Percentiles rank a stretch among this genome's conserved stretches.
Evolutionary conservation across 2,329 filamentous ascomycete genomes (phyloP).

Genomic region (Ascocoryne sarcoides): DNA sequence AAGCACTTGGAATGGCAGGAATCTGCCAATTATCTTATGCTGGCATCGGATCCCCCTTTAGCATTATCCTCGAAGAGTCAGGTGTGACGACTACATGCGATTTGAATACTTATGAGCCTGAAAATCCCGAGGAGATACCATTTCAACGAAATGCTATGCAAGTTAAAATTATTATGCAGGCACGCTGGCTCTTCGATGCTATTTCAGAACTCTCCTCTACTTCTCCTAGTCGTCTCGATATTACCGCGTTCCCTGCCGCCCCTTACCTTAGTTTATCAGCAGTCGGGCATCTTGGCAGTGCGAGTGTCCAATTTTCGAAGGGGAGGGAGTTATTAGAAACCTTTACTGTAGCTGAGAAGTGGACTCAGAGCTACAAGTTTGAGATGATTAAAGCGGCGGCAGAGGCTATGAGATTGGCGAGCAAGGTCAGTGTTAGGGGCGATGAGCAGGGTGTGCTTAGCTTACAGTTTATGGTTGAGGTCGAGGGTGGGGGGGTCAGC

Average conservation of each 20-base stretch:
- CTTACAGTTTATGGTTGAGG: conserved; percentile 91
- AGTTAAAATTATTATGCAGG: conserved; percentile 93
- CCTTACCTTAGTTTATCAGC: conserved; percentile 70
- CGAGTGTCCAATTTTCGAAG: conserved; percentile 57
- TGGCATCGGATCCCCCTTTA: conserved; percentile 66
- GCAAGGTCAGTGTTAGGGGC: conserved; percentile 83
- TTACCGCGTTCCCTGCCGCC: conserved; percentile 49
- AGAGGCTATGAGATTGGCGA: conserved; percentile 87
- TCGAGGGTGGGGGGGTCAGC: conserved; percentile 59
- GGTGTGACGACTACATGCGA: conserved; percentile 85
- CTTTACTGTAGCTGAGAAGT: conserved; percentile 52
- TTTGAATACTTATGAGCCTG: conserved; percentile 77
- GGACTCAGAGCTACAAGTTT: conserved; percentile 76
- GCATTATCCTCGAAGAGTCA: conserved; percentile 76
- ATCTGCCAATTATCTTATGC: conserved; percentile 78
- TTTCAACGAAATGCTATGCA: conserved; percentile 71
- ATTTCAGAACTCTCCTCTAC: conserved; percentile 53
- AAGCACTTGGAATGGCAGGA: conserved; percentile 73
- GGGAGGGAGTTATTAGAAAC: conserved; percentile 65
- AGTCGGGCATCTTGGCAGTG: conserved; percentile 49
- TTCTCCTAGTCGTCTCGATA: conserved; percentile 63
- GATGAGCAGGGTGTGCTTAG: conserved; percentile 87
- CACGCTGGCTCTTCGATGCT: conserved; percentile 62
- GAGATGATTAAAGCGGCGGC: conserved; percentile 74
- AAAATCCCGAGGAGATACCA: conserved; percentile 71